These are phyloP conservation scores for Amanita pseudoporphyria DNA, from an alignment of 768 basidiomycete species.

Conservation along the genomic window DNA sequence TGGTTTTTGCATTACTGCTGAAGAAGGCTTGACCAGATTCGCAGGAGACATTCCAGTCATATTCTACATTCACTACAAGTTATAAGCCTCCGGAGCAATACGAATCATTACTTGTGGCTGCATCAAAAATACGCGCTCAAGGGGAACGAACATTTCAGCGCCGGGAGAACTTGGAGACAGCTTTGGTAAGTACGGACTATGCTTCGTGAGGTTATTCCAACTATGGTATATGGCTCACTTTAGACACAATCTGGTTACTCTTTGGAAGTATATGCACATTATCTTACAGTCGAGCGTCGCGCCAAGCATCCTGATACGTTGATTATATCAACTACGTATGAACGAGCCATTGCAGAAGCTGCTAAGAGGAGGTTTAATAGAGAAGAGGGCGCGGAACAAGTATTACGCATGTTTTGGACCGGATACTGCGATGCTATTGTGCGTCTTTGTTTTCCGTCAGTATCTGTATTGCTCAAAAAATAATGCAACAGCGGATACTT, in stretches of 20 bases:
- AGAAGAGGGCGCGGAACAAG: slow-evolving; percentile 47
- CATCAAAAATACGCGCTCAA: slow-evolving; percentile 60
- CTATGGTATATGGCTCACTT: background rate
- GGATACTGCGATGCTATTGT: slow-evolving; percentile 68
- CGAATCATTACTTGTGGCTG: slow-evolving; percentile 63
- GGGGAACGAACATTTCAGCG: slow-evolving; percentile 53
- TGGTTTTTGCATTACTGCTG: background rate
- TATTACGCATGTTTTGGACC: slow-evolving; percentile 59
- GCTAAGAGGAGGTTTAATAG: slow-evolving; percentile 47
- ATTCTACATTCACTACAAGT: slow-evolving; percentile 83
- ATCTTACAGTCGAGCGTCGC: slow-evolving; percentile 53
- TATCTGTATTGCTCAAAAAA: background rate
- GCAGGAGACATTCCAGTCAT: slow-evolving; percentile 75
- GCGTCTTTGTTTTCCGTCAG: slow-evolving; percentile 13
- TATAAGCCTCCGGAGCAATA: slow-evolving; percentile 70
- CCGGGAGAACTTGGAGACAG: slow-evolving; percentile 52
- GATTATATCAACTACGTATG: slow-evolving; percentile 50
- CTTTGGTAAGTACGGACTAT: slow-evolving; percentile 35
- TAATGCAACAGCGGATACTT: slow-evolving; percentile 32
- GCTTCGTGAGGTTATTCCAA: background rate
- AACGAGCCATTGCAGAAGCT: slow-evolving; percentile 68
- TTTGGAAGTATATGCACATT: slow-evolving; percentile 51
- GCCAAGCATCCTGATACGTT: slow-evolving; percentile 49
- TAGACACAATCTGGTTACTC: slow-evolving; percentile 33
- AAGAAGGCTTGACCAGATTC: slow-evolving; percentile 40